Percentiles rank a stretch among this genome's conserved stretches.
Evolutionary conservation across 805 yeast genomes (phyloP).

Genomic region (Metschnikowia kofuensis): DNA sequence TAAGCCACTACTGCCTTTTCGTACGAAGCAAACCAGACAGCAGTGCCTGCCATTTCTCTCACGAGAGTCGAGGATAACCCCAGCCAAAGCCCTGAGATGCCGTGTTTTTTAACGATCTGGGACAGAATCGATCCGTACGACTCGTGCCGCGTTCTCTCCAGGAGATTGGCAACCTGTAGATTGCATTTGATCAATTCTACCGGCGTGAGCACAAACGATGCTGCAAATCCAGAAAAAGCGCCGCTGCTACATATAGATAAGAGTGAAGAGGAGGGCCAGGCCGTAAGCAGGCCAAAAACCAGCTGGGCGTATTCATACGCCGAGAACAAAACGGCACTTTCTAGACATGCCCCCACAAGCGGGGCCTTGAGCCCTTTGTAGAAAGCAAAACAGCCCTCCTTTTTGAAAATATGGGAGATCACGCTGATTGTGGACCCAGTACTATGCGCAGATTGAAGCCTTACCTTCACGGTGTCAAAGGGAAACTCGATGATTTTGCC

Average conservation of each 20-base stretch:
- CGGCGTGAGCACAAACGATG: slow-evolving; percentile 84
- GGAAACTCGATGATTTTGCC: slow-evolving; percentile 90
- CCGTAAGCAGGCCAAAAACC: slow-evolving; percentile 3
- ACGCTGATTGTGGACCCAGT: slow-evolving; percentile 60
- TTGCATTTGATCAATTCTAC: slow-evolving; percentile 89
- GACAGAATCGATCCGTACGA: slow-evolving; percentile 30
- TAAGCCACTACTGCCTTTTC: slow-evolving; percentile 50
- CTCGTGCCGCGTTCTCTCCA: slow-evolving; percentile 20
- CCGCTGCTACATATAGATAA: slow-evolving; percentile 55
- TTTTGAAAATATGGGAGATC: slow-evolving; percentile 53
- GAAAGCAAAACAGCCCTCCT: slow-evolving; percentile 67
- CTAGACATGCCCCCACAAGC: slow-evolving; percentile 84
- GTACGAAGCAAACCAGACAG: slow-evolving; percentile 92
- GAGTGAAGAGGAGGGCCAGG: slow-evolving; percentile 6
- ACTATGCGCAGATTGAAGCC: slow-evolving; percentile 60
- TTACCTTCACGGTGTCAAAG: slow-evolving; percentile 87
- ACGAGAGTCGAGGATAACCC: slow-evolving; percentile 81
- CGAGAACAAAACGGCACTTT: slow-evolving; percentile 76
- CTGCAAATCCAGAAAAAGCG: slow-evolving; percentile 75
- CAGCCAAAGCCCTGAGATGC: slow-evolving; percentile 76
- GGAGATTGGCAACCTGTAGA: slow-evolving; percentile 60
- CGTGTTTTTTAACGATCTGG: slow-evolving; percentile 47
- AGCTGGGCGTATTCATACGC: slow-evolving; percentile 45
- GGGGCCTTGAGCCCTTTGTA: slow-evolving; percentile 82
- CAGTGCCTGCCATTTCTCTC: slow-evolving; percentile 86